Evolutionary conservation across 306 rosid species (phyloP).

Genomic region (Quillaja saponaria): DNA sequence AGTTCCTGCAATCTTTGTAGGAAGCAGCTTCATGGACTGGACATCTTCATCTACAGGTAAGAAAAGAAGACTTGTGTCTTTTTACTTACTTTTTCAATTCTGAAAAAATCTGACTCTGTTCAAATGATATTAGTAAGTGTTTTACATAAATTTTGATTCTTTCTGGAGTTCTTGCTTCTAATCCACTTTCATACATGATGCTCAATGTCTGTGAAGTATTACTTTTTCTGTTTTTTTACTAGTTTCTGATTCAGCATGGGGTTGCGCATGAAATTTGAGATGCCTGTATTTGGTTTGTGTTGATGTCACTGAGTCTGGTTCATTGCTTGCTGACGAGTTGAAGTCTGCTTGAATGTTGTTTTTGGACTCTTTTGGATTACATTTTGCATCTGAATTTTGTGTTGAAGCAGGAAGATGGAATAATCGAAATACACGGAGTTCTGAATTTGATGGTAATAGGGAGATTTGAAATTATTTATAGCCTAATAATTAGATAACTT

Average conservation of each 20-base stretch:
- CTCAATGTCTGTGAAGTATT: too few relatives aligned
- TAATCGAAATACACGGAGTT: too few relatives aligned
- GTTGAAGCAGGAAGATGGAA: too few relatives aligned
- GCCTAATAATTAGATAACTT: not conserved
- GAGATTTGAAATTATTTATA: not conserved
- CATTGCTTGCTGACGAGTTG: not conserved
- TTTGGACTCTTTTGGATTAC: not conserved
- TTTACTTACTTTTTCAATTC: not conserved
- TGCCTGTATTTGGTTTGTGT: not conserved
- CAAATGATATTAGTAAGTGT: not conserved
- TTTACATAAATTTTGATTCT: not conserved
- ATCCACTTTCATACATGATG: too few relatives aligned
- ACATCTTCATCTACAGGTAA: slow-evolving; percentile 86
- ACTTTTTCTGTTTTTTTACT: too few relatives aligned
- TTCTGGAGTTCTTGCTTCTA: not conserved
- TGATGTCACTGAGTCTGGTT: not conserved
- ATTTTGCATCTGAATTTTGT: not conserved
- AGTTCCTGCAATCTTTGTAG: slow-evolving; percentile 60
- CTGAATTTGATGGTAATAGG: not conserved
- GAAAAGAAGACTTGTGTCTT: not conserved
- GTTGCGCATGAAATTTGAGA: not conserved
- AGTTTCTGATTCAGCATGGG: not conserved
- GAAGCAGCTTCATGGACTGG: slow-evolving; percentile 66
- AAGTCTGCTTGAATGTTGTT: not conserved
- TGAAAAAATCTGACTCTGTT: not conserved